Evolutionary conservation across 345 rosid species (phyloP).

Genomic region (Physaria fendleri): DNA sequence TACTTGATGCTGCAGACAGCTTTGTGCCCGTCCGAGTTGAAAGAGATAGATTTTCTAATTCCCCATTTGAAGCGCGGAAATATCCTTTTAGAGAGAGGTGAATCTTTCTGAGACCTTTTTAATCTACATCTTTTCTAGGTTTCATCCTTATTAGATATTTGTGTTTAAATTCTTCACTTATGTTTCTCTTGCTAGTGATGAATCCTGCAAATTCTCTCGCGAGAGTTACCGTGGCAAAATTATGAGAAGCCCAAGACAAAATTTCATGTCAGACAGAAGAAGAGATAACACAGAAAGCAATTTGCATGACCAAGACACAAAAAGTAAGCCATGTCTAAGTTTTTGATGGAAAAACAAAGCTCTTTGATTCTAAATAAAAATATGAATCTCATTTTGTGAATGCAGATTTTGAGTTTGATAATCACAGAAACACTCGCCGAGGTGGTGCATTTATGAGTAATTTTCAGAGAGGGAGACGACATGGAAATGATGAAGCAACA

Average conservation of each 20-base stretch:
- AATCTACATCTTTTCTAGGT: too few species aligned
- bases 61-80: too few species aligned
- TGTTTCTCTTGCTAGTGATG: too few species aligned
- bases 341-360: conserved; percentile 33
- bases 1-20: conserved; percentile 41
- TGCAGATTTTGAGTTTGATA: conserved; percentile 43
- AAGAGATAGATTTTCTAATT: conserved; percentile 55
- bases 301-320: conserved; percentile 43
- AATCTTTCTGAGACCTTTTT: too few species aligned
- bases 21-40: conserved; percentile 36
- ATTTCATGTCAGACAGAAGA: conserved; percentile 51
- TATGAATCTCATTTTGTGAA: too few species aligned
- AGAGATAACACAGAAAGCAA: conserved; percentile 45
- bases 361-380: conserved; percentile 34
- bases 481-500: conserved; percentile 31
- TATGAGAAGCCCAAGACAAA: conserved; percentile 50
- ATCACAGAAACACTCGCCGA: conserved; percentile 36
- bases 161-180: too few species aligned
- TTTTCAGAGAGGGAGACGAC: conserved; percentile 59
- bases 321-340: conserved; percentile 38
- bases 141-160: too few species aligned
- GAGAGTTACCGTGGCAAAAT: conserved; percentile 50
- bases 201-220: too few species aligned
- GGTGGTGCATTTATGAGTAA: conserved; percentile 45
- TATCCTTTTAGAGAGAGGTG: too few species aligned